A percentile compares a stretch with the other conserved stretches of the same genome.
Conservation (phyloP, 441 rosid species). For the Macaranga tanarius region DNA sequence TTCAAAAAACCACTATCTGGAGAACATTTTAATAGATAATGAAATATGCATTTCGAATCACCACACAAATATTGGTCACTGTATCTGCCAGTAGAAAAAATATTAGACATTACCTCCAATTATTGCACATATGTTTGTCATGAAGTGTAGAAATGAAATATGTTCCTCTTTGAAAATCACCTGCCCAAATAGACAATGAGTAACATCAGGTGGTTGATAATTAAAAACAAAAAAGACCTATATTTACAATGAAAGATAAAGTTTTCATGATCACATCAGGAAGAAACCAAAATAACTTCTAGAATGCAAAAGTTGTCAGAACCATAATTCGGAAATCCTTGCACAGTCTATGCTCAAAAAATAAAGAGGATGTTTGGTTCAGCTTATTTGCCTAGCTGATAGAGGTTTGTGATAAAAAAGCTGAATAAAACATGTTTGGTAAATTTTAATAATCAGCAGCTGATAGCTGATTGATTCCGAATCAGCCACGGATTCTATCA, state of each 20-base stretch:
- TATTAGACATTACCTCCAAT: conserved; percentile 60
- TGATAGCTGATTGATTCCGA: too few species aligned
- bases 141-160: conserved; percentile 78
- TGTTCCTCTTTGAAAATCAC: conserved; percentile 80
- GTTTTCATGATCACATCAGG: background rate
- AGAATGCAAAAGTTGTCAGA: background rate
- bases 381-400: too few species aligned
- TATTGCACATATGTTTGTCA: conserved; percentile 89
- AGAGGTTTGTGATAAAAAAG: too few species aligned
- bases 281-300: background rate
- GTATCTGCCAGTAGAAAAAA: background rate
- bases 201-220: background rate
- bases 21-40: background rate
- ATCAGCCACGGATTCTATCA: too few species aligned
- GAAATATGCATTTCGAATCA: background rate
- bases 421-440: too few species aligned
- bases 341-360: background rate
- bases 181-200: conserved; percentile 32
- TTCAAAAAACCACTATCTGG: background rate
- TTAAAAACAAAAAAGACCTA: background rate
- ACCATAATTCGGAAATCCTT: background rate
- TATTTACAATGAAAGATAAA: background rate
- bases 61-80: background rate
- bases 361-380: background rate
- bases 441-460: too few species aligned